Base-by-base conservation (phyloP, 305 asterid genomes). In the Rubia peregrina region DNA sequence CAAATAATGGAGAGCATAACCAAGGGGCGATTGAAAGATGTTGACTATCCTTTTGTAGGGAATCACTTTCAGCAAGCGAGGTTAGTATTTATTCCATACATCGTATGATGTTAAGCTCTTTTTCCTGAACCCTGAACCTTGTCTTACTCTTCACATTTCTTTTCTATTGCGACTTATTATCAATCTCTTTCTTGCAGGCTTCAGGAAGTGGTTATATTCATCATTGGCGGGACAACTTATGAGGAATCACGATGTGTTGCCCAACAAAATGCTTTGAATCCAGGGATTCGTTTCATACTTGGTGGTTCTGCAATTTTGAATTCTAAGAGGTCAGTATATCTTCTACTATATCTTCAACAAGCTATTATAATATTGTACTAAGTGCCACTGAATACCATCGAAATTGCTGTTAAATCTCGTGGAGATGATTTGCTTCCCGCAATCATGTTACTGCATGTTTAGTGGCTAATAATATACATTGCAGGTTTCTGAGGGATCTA, bases 151-250 rank as follows among this genome's bases (percentile, higher is more conserved):
- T 49, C 9, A 49, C 56, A 49, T 49, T 49, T 14, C 7, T 42
- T 42, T 42, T 42, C 46, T 42, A 1, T 42, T 42, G 0, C 46
- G 0, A 42, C 46, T 1, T 42, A 6, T 42, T 42, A 6, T 9
- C 46, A 42, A 9, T 68, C 14, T 43, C 41, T 41, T 62, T 17
- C 19, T 41, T 71, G 62, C 81, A 94, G 98, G 85, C 95, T 96
- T 21, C 98, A 87, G 80, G 99, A 94, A 76, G 99, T 94, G 81
- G 82, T 94, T 65, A 87, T 94, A 72, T 91, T 94, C 77, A 62
- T 91, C 71, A 89, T 94, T 71, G 99, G 99, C 12, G 99, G 99
- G 79, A 90, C 99, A 71, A 94, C 99, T 51, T 94, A 89, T 67
- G 98, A 94, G 84, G 99, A 91, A 83, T 93, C 99, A 71, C 96